A percentile compares a stretch with the other conserved stretches of the same genome.
Evolutionary conservation across 208 protist species (phyloP).

Genomic region (Trypanosoma rangeli): DNA sequence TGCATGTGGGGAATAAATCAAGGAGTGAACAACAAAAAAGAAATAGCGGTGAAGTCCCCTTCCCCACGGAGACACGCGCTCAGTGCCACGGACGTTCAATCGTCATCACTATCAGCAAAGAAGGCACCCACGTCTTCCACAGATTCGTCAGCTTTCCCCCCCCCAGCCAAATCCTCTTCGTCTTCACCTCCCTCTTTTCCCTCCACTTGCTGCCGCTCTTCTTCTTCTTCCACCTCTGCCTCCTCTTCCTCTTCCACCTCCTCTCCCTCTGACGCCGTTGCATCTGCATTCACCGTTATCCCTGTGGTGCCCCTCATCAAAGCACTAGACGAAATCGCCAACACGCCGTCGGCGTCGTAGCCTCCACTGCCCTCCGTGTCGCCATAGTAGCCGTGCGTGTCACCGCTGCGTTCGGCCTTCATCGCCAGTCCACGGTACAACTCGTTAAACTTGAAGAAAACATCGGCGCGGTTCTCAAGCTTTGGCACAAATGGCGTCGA

Average conservation of each 20-base stretch:
- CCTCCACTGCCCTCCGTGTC: background rate
- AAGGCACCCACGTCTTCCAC: constrained; percentile 56
- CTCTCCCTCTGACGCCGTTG: background rate
- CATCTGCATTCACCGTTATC: background rate
- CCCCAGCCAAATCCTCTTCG: background rate
- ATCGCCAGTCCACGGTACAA: constrained; percentile 42
- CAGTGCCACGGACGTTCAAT: background rate
- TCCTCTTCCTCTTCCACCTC: constrained; percentile 30
- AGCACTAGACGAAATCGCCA: constrained; percentile 18
- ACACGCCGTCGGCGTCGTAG: constrained; percentile 13
- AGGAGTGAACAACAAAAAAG: background rate
- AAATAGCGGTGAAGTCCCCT: too few species aligned
- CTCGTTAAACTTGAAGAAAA: constrained; percentile 82
- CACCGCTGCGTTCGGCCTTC: background rate
- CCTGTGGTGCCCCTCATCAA: background rate
- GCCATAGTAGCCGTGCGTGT: background rate
- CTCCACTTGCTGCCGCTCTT: constrained; percentile 12
- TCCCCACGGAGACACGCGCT: background rate
- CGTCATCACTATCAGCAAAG: constrained; percentile 57
- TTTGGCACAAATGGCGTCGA: constrained; percentile 51
- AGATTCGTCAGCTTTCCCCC: constrained; percentile 20
- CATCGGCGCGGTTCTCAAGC: constrained; percentile 84
- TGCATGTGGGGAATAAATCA: background rate
- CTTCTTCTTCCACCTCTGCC: constrained; percentile 31
- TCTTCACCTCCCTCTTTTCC: constrained; percentile 29